Conservation (phyloP, 805 yeast species). For the Cyberlindnera nakhonratchasimensis region DNA sequence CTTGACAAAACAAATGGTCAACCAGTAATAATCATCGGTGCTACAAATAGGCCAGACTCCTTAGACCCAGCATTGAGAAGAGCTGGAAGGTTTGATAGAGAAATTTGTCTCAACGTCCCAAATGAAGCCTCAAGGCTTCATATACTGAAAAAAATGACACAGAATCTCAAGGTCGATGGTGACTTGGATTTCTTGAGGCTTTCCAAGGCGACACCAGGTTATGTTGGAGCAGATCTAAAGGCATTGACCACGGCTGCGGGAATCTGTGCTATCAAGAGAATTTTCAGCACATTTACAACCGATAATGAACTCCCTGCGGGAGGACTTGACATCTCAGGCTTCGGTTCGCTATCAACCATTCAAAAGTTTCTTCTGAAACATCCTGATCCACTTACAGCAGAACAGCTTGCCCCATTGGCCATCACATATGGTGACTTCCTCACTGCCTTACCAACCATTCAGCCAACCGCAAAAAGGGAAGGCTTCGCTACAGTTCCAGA, state of each 20-base stretch:
- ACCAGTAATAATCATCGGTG: constrained; percentile 93
- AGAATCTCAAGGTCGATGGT: constrained; percentile 61
- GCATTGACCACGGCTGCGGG: constrained; percentile 96
- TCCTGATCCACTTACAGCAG: constrained; percentile 74
- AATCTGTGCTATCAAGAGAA: constrained; percentile 87
- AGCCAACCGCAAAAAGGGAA: constrained; percentile 96
- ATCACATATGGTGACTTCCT: constrained; percentile 79
- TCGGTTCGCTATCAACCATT: constrained; percentile 52
- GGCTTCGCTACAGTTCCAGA: constrained; percentile 99
- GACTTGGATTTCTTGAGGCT: constrained; percentile 64
- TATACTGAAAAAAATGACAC: constrained; percentile 73
- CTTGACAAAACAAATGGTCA: constrained; percentile 86
- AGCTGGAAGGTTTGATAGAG: constrained; percentile 96
- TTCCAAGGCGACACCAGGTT: constrained; percentile 95
- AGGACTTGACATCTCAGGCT: constrained; percentile 19
- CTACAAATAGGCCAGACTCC: constrained; percentile 95
- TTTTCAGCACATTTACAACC: constrained; percentile 52
- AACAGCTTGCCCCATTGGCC: constrained; percentile 71
- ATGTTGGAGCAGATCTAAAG: constrained; percentile 95
- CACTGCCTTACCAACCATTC: constrained; percentile 85
- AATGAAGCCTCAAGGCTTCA: constrained; percentile 75
- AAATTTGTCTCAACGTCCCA: constrained; percentile 93
- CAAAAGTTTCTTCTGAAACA: constrained; percentile 69
- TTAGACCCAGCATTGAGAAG: constrained; percentile 91
- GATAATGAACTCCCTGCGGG: constrained; percentile 33